Conservation (phyloP, 179 eudicot genomes). For the Vitellaria paradoxa region DNA sequence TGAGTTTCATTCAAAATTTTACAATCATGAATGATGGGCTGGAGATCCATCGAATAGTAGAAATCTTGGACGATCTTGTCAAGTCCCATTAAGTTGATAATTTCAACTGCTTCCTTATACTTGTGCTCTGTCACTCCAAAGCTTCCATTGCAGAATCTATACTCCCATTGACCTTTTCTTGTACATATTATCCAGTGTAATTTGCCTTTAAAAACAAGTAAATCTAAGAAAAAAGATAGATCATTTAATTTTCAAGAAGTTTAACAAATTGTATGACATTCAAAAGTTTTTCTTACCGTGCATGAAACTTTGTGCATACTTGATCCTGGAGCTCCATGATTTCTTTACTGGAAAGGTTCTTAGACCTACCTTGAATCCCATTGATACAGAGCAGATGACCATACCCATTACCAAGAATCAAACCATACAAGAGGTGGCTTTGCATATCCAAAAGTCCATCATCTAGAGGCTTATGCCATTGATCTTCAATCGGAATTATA, state of each 20-base stretch:
- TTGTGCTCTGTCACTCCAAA: constrained; percentile 65
- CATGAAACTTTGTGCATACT: constrained; percentile 63
- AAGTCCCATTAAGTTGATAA: constrained; percentile 57
- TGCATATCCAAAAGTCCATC: too few relatives aligned
- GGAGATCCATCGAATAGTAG: constrained; percentile 33
- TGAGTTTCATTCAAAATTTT: constrained; percentile 48
- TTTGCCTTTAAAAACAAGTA: constrained; percentile 37
- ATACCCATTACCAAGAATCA: background rate
- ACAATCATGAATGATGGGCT: constrained; percentile 43
- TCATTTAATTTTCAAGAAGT: background rate
- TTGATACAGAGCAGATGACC: constrained; percentile 73
- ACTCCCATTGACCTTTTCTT: constrained; percentile 73
- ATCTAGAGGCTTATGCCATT: too few relatives aligned
- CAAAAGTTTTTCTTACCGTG: constrained; percentile 42
- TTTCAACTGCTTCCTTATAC: constrained; percentile 54
- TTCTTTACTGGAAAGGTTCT: constrained; percentile 45
- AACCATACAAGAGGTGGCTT: too few relatives aligned
- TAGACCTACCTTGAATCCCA: constrained; percentile 70
- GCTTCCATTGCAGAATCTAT: constrained; percentile 66
- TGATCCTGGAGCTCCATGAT: constrained; percentile 87
- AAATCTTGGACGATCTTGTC: constrained; percentile 37
- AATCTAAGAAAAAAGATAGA: background rate
- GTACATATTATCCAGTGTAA: constrained; percentile 66
- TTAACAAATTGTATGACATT: background rate
- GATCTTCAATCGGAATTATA: too few relatives aligned